These are phyloP conservation scores for Gracilaria caudata DNA, from an alignment of 23 red algal species.

Conservation along the genomic window DNA sequence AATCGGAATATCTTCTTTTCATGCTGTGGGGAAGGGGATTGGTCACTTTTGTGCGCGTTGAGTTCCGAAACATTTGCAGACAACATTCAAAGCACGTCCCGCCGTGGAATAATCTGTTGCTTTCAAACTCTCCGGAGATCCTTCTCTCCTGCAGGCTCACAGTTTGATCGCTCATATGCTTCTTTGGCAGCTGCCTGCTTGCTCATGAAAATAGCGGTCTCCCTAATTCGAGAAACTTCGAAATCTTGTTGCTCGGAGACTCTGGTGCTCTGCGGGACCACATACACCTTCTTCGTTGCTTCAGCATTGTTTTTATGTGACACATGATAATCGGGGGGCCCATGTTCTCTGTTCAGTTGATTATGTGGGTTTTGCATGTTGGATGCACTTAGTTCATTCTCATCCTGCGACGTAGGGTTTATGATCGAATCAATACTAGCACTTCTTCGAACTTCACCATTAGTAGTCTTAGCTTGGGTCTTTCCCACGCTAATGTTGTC, in stretches of 20 bases:
- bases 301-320: background rate
- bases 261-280: background rate
- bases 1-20: background rate
- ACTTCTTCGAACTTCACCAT: background rate
- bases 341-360: background rate
- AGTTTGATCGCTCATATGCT: slow-evolving; percentile 23
- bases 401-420: background rate
- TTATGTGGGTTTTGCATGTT: background rate
- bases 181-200: slow-evolving; percentile 14
- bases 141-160: background rate
- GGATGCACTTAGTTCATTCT: background rate
- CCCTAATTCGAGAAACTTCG: background rate
- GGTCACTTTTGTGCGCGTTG: background rate
- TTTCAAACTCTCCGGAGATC: background rate
- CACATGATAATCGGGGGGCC: background rate
- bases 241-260: background rate
- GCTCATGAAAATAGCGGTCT: slow-evolving; percentile 24
- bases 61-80: background rate
- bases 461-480: background rate
- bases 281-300: background rate
- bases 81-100: background rate
- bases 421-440: slow-evolving; percentile 17
- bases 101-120: background rate
- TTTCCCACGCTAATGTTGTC: background rate
- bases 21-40: no score